Base-by-base conservation (phyloP, 768 basidiomycete genomes). In the Termitomyces sp. region DNA sequence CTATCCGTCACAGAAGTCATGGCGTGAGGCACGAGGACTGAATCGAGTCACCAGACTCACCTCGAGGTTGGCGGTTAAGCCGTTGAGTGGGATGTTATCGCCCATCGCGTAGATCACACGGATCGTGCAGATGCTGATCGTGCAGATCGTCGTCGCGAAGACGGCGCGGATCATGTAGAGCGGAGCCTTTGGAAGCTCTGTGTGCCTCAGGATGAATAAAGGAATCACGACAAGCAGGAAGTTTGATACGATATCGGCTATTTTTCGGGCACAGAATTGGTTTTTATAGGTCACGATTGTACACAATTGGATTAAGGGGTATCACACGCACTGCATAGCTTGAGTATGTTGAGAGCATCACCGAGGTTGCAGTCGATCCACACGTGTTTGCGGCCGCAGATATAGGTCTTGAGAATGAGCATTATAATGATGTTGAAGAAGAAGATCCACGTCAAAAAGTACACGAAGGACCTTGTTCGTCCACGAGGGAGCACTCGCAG, bases 21-120 rank as follows among this genome's bases (percentile, higher is more conserved):
- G n/a, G n/a, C n/a, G 14, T 21, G 11, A 38, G 21, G 37, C 50
- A 38, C 35, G 35, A 10, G 12, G 25, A 51, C 48, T 19, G 35
- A n/a, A 29, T 40, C 37, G 25, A 29, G 17, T 38, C 50, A 51
- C 50, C 31, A 25, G 34, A 46, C 53, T 14, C 40, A 65, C 66
- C 62, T 65, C 66, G 32, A 59, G 53, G 34, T 62, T 56, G 5
- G 60, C 61, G n/a, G 62, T 62, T 4, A 51, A 53, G 16, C 53
- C 56, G 19, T 62, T 54, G 10, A 63, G 59, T 25, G 59, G 16
- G 2, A 35, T 25, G 11, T 61, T 51, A 0, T 43, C 12, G 1
- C 47, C 43, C 43, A 62, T 37, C 25, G 54, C 49, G 37, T 58
- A 60, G 4, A 59, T 35, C 8, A 61, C 59, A 9, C 65, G 64